Evolutionary conservation across 2,329 filamentous ascomycete species (phyloP).

Genomic region (Camillea tinctor): DNA sequence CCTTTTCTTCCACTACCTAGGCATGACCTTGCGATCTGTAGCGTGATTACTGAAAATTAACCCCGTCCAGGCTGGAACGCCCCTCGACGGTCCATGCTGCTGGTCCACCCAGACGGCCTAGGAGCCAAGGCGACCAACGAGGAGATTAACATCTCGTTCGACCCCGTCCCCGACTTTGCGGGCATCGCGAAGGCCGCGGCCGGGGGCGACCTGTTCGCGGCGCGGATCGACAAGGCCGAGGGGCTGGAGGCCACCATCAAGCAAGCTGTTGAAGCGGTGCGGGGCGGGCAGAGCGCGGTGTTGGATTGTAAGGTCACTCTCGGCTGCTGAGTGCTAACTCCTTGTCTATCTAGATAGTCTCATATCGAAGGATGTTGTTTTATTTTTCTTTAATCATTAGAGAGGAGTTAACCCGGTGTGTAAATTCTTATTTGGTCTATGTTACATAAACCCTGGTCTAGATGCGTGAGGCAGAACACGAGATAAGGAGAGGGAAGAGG

Average conservation of each 20-base stretch:
- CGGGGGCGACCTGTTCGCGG: constrained; percentile 52
- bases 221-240: constrained; percentile 44
- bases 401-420: no score
- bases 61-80: constrained; percentile 54
- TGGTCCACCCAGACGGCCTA: constrained; percentile 58
- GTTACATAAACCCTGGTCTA: no score
- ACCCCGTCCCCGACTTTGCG: constrained; percentile 56
- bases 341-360: no score
- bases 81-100: constrained; percentile 53
- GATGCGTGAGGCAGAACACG: no score
- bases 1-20: not conserved
- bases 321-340: constrained; percentile 36
- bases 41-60: constrained; percentile 5
- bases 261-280: constrained; percentile 50
- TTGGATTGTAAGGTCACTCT: constrained; percentile 51
- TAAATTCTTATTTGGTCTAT: no score
- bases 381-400: no score
- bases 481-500: no score
- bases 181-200: constrained; percentile 61
- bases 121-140: constrained; percentile 57
- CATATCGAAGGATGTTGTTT: no score
- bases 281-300: constrained; percentile 51
- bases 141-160: constrained; percentile 62
- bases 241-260: constrained; percentile 48
- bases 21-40: not conserved